These are phyloP conservation scores for Wickerhamia fluorescens DNA, from an alignment of 805 yeast genomes.

Conservation along the genomic window DNA sequence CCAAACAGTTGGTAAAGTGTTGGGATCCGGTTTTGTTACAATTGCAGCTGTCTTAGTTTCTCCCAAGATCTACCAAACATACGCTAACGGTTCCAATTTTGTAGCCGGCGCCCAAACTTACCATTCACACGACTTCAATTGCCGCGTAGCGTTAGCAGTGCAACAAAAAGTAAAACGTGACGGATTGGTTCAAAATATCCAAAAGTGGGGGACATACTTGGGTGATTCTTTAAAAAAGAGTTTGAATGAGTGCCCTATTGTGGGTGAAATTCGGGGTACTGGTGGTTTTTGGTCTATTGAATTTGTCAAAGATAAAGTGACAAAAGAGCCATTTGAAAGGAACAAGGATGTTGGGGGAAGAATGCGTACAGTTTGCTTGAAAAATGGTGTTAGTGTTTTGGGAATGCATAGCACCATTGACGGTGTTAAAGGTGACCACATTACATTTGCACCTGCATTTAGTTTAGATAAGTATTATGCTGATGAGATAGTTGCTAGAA, in stretches of 20 bases:
- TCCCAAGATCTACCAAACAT: conserved; percentile 17
- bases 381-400: conserved; percentile 44
- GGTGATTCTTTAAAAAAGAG: conserved; percentile 22
- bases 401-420: conserved; percentile 39
- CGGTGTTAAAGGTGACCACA: conserved; percentile 36
- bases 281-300: conserved; percentile 58
- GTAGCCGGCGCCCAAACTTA: conserved; percentile 21
- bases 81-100: conserved; percentile 12
- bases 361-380: conserved; percentile 26
- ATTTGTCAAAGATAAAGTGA: conserved; percentile 44
- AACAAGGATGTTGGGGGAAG: conserved; percentile 28
- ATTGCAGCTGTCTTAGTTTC: conserved; percentile 25
- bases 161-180: conserved; percentile 26
- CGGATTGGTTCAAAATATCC: conserved; percentile 32
- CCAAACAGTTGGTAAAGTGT: conserved; percentile 25
- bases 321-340: conserved; percentile 43
- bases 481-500: conserved; percentile 31
- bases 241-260: conserved; percentile 11
- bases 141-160: conserved; percentile 20
- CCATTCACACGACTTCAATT: conserved; percentile 20
- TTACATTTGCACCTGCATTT: conserved; percentile 43
- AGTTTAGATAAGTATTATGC: conserved; percentile 36
- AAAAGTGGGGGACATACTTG: conserved; percentile 36
- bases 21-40: conserved; percentile 25
- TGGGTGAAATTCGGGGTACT: conserved; percentile 57